Conservation (phyloP, 1,139 yeast species). For the Nakaseomyces delphensis region DNA sequence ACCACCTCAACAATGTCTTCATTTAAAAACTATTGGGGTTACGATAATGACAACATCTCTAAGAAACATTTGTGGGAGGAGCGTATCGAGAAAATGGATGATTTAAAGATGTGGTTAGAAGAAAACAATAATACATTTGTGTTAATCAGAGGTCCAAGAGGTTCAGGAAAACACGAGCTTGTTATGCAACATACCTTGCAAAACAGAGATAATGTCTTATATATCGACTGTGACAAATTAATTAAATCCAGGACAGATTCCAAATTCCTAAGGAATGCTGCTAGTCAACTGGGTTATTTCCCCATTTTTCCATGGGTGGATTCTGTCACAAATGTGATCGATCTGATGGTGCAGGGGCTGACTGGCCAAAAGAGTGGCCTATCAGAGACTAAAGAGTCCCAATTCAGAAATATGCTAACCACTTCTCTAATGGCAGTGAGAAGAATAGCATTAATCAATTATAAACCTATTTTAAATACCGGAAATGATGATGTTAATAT, state of each 20-base stretch:
- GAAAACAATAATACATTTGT: constrained; percentile 75
- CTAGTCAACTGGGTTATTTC: constrained; percentile 76
- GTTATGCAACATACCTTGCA: constrained; percentile 62
- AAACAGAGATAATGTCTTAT: constrained; percentile 50
- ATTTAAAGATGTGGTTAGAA: constrained; percentile 67
- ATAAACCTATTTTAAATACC: constrained; percentile 26
- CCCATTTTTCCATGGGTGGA: constrained; percentile 94
- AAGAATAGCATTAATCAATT: constrained; percentile 50
- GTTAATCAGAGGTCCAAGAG: constrained; percentile 85
- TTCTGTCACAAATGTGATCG: constrained; percentile 67
- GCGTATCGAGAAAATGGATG: constrained; percentile 56
- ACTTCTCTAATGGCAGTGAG: constrained; percentile 67
- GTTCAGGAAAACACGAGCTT: constrained; percentile 82
- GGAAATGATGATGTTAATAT: constrained; percentile 33
- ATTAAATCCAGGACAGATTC: constrained; percentile 68
- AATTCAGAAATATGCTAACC: constrained; percentile 70
- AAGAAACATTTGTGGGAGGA: constrained; percentile 58
- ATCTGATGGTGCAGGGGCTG: constrained; percentile 77
- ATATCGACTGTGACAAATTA: constrained; percentile 70
- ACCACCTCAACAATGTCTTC: constrained; percentile 36
- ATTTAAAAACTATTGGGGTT: constrained; percentile 35
- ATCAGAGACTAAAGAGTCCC: constrained; percentile 77
- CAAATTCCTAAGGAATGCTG: constrained; percentile 55
- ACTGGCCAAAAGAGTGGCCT: constrained; percentile 94
- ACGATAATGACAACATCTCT: constrained; percentile 32